phyloP scores from a whole-genome alignment of 148 eudicot species.

The Rhododendron ferrugineum region DNA sequence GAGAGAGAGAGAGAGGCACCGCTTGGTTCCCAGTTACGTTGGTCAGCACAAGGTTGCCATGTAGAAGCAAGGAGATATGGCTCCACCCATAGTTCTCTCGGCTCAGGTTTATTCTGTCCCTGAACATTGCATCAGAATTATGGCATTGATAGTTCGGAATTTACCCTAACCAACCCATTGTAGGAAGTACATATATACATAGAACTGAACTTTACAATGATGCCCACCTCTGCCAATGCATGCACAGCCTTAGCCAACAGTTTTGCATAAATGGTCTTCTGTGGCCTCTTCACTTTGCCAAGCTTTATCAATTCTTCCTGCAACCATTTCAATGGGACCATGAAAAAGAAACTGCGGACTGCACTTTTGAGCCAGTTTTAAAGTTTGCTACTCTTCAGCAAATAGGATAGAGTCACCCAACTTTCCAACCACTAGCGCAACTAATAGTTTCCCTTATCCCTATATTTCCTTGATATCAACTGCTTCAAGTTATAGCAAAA shows the following conservation, averaged over 20 bases:
- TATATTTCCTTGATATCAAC: not conserved
- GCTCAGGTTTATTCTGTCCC: constrained; percentile 83
- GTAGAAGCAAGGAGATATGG: constrained; percentile 70
- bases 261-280: constrained; percentile 74
- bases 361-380: not conserved
- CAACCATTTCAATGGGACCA: constrained; percentile 24
- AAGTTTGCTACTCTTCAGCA: not conserved
- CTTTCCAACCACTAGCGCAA: not conserved
- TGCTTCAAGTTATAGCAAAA: not conserved
- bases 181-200: not conserved
- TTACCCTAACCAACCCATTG: not conserved
- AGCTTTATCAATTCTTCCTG: constrained; percentile 68
- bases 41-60: constrained; percentile 91
- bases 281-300: constrained; percentile 72
- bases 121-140: constrained; percentile 9
- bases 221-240: constrained; percentile 87
- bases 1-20: constrained; percentile 39
- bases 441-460: not conserved
- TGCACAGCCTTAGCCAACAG: constrained; percentile 89
- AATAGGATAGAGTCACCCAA: not conserved
- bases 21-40: constrained; percentile 75
- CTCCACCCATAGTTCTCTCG: constrained; percentile 90
- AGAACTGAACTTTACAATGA: not conserved
- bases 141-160: not conserved
- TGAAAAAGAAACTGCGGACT: not conserved